phyloP scores from a whole-genome alignment of 192 early-diverging fungal genomes.

The Coemansia sp. region DNA sequence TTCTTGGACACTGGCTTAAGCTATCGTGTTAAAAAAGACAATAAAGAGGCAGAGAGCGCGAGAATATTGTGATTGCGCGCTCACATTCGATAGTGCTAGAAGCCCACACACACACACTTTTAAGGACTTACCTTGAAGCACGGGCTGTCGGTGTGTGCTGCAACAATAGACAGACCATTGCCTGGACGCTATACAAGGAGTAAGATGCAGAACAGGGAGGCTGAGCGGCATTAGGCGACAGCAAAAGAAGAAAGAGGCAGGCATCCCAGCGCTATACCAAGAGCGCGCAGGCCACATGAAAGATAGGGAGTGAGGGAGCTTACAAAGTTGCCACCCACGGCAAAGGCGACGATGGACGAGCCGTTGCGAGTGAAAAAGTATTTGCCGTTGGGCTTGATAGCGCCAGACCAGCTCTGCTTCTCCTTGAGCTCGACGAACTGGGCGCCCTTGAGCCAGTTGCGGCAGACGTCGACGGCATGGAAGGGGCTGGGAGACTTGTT shows the following conservation, averaged over 20 bases:
- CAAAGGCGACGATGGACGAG: conserved; percentile 84
- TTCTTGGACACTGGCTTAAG: conserved; percentile 96
- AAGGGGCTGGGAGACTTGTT: conserved; percentile 92
- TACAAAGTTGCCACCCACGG: conserved; percentile 81
- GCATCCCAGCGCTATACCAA: neutral
- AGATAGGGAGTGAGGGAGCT: neutral
- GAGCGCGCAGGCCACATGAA: neutral
- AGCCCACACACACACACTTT: no score
- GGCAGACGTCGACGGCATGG: conserved; percentile 85
- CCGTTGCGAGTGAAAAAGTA: conserved; percentile 98
- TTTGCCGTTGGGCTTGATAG: conserved; percentile 71
- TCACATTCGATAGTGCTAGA: no score
- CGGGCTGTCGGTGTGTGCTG: conserved; percentile 95
- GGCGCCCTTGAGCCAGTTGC: conserved; percentile 62
- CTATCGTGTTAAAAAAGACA: conserved; percentile 26
- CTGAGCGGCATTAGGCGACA: neutral
- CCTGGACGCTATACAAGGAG: conserved; percentile 55
- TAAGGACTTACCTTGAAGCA: conserved; percentile 74
- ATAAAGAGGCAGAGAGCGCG: no score
- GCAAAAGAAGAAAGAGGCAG: neutral
- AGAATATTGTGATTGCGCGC: no score
- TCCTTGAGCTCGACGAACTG: conserved; percentile 89
- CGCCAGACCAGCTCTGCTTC: conserved; percentile 73
- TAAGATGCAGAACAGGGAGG: neutral
- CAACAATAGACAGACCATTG: conserved; percentile 84